Evolutionary conservation across 768 basidiomycete genomes (phyloP).

Genomic region (Daedalea quercina): DNA sequence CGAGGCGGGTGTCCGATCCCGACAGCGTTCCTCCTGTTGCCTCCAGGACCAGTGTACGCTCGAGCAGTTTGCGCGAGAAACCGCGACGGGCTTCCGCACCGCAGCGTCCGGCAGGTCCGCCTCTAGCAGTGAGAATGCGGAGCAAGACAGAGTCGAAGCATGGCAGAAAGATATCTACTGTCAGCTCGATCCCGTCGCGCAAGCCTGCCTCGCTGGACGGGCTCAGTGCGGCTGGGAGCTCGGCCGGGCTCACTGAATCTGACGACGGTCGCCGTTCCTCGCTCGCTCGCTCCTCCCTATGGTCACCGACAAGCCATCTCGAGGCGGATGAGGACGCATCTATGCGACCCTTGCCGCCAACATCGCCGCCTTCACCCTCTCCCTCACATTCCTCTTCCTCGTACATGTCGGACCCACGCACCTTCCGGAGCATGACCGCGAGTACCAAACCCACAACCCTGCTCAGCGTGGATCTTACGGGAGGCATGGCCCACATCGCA

Average conservation of each 20-base stretch:
- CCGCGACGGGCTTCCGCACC: conserved; percentile 20
- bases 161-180: conserved; percentile 10
- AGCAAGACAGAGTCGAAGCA: conserved; percentile 15
- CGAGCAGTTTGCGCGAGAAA: conserved; percentile 18
- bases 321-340: conserved; percentile 97
- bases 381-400: conserved; percentile 81
- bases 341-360: conserved; percentile 83
- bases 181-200: conserved; percentile 11
- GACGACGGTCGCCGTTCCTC: conserved; percentile 53
- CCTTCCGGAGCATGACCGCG: conserved; percentile 76
- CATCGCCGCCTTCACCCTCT: conserved; percentile 79
- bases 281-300: conserved; percentile 64
- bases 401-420: conserved; percentile 74
- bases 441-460: conserved; percentile 95
- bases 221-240: conserved; percentile 35
- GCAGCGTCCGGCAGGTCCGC: conserved; percentile 12
- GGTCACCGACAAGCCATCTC: conserved; percentile 68
- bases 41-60: conserved; percentile 6
- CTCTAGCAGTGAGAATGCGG: conserved; percentile 14
- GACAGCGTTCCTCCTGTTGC: conserved; percentile 18
- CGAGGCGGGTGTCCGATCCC: conserved; percentile 38
- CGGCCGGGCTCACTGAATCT: conserved; percentile 29
- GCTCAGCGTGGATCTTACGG: conserved; percentile 80
- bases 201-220: conserved; percentile 57
- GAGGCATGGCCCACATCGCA: conserved; percentile 88